Evolutionary conservation across 345 rosid species (phyloP).

Genomic region (Rhizophora apiculata): DNA sequence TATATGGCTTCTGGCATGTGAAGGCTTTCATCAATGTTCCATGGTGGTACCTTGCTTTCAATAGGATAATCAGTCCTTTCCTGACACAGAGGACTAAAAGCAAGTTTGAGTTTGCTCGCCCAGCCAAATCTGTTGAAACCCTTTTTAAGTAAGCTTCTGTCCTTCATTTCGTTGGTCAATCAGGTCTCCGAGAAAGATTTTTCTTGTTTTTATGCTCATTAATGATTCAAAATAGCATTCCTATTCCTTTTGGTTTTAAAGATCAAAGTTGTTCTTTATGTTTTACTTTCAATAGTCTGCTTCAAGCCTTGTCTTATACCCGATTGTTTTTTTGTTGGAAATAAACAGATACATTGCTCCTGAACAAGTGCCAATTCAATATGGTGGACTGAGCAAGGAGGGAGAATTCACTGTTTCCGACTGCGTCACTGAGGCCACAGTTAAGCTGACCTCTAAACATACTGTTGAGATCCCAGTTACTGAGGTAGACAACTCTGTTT

Average conservation of each 20-base stretch:
- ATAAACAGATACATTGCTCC: constrained; percentile 42
- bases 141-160: constrained; percentile 44
- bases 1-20: constrained; percentile 6
- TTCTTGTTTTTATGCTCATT: neutral
- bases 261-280: neutral
- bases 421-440: constrained; percentile 28
- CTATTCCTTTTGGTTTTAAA: too few species aligned
- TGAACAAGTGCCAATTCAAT: constrained; percentile 45
- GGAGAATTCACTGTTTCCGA: constrained; percentile 40
- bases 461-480: constrained; percentile 35
- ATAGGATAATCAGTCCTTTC: constrained; percentile 48
- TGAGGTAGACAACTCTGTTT: constrained; percentile 24
- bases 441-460: constrained; percentile 40
- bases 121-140: constrained; percentile 43
- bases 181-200: neutral
- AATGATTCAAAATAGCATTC: neutral
- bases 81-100: constrained; percentile 54
- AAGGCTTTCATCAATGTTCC: constrained; percentile 61
- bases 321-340: neutral
- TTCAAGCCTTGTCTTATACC: neutral
- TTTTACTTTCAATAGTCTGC: neutral
- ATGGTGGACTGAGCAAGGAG: constrained; percentile 49
- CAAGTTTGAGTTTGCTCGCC: constrained; percentile 48
- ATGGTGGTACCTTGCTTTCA: constrained; percentile 52
- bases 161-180: neutral